These are phyloP conservation scores for Apiospora aurea DNA, from an alignment of 2,329 filamentous ascomycete species.

Conservation along the genomic window DNA sequence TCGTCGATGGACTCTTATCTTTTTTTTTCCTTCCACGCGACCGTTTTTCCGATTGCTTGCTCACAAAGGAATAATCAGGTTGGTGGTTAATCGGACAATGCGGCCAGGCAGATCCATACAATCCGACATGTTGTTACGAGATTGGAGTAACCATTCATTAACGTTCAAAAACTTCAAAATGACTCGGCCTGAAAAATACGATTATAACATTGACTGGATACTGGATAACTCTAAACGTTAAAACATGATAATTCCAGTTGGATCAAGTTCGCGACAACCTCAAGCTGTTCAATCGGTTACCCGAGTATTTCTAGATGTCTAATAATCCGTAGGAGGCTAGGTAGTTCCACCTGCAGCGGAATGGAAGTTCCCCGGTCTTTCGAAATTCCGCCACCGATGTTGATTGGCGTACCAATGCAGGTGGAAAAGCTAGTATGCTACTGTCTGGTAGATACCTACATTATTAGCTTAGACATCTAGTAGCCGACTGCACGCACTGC, in stretches of 20 bases:
- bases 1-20: background rate
- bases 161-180: background rate
- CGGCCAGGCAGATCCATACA: slow-evolving; percentile 14
- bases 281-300: background rate
- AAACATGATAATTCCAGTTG: background rate
- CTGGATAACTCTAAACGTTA: background rate
- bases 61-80: slow-evolving; percentile 18
- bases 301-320: background rate
- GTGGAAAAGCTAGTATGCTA: no score
- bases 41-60: background rate
- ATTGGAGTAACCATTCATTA: background rate
- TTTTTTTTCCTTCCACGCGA: background rate
- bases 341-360: background rate
- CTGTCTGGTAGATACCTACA: no score
- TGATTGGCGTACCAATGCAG: background rate
- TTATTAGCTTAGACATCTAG: no score
- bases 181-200: background rate
- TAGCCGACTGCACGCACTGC: no score
- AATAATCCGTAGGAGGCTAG: background rate
- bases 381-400: slow-evolving; percentile 2
- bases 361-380: slow-evolving; percentile 12
- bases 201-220: background rate
- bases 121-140: slow-evolving; percentile 9
- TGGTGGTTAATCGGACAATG: slow-evolving; percentile 16
- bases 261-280: background rate